phyloP scores from a whole-genome alignment of 371 early-diverging fungal genomes.

The Phascolomyces articulosus region DNA sequence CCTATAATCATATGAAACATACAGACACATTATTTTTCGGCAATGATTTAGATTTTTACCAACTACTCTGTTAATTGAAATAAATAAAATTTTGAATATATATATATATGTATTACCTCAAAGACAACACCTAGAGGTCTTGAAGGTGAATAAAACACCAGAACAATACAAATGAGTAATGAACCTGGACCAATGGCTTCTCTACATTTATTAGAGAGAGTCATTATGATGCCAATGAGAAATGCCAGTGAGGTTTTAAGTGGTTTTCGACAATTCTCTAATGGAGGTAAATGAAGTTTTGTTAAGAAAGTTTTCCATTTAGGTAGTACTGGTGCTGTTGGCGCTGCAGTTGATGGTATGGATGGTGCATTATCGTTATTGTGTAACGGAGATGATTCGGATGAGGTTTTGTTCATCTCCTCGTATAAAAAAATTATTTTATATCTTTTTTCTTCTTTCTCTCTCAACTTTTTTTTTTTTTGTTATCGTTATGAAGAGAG shows the following conservation, averaged over 20 bases:
- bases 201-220: conserved; percentile 14
- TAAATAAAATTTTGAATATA: too few species aligned
- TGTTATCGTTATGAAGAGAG: too few species aligned
- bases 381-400: not conserved
- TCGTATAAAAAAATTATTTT: too few species aligned
- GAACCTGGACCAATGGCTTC: conserved; percentile 17
- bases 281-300: conserved; percentile 17
- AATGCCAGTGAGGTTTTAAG: conserved; percentile 39
- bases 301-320: not conserved
- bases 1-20: conserved; percentile 24
- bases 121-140: conserved; percentile 21
- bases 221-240: conserved; percentile 28
- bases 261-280: conserved; percentile 32
- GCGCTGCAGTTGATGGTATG: too few species aligned
- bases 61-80: too few species aligned
- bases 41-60: too few species aligned
- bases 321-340: not conserved
- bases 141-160: conserved; percentile 29
- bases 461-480: too few species aligned
- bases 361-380: not conserved
- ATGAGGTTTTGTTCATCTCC: not conserved
- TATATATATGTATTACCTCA: conserved; percentile 9
- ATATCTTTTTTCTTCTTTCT: not conserved
- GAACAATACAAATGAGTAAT: conserved; percentile 17
- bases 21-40: too few species aligned